These are phyloP conservation scores for Leccinum incarnatum DNA, from an alignment of 768 basidiomycete species.

Conservation along the genomic window DNA sequence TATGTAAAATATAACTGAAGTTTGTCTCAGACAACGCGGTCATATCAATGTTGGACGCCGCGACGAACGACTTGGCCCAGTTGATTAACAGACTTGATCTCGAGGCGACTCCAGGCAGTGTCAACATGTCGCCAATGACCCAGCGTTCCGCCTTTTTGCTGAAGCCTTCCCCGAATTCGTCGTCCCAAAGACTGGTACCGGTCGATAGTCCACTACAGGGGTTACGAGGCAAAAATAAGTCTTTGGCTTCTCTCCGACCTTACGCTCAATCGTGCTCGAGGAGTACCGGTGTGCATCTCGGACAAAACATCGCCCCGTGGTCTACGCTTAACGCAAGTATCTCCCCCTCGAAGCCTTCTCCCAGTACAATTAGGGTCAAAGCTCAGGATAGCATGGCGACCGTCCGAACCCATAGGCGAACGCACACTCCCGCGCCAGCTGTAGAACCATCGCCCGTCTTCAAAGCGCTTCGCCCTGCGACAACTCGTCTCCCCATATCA, in stretches of 20 bases:
- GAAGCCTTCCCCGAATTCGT: conserved; percentile 26
- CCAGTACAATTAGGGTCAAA: conserved; percentile 16
- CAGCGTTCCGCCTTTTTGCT: conserved; percentile 20
- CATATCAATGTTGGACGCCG: conserved; percentile 71
- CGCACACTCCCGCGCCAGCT: conserved; percentile 56
- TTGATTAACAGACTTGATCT: conserved; percentile 80
- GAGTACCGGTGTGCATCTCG: conserved; percentile 32
- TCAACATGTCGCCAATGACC: conserved; percentile 45
- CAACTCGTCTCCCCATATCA: conserved; percentile 23
- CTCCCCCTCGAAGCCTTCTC: conserved; percentile 37
- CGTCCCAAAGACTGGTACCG: conserved; percentile 28
- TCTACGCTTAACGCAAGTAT: conserved; percentile 40
- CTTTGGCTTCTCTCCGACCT: conserved; percentile 49
- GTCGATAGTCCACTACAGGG: conserved; percentile 38
- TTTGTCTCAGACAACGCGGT: conserved; percentile 42
- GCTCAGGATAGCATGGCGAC: conserved; percentile 28
- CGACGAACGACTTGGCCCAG: conserved; percentile 75
- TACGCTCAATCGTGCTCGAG: conserved; percentile 39
- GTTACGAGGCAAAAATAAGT: conserved; percentile 37
- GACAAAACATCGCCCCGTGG: conserved; percentile 66
- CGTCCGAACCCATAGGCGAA: conserved; percentile 45
- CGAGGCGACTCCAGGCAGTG: conserved; percentile 67
- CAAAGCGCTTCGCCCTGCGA: conserved; percentile 55
- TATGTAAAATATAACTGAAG: not conserved
- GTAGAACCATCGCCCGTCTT: conserved; percentile 58